Base-by-base conservation (phyloP, 1,284 basidiomycete genomes). In the Rhodotorula sp. region DNA sequence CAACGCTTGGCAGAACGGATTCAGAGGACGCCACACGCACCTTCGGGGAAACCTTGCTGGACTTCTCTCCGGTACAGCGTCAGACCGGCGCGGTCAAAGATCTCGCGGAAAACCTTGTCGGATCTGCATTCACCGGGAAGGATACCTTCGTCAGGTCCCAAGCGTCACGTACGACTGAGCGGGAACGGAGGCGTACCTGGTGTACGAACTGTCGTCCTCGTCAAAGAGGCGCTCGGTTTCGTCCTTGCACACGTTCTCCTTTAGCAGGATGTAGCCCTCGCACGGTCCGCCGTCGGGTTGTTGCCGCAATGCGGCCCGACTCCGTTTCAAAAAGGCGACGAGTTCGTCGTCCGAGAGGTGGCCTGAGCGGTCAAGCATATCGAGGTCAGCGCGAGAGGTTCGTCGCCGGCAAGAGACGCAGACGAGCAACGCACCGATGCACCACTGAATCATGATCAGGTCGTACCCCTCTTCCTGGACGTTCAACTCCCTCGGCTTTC, bases 401-500 rank as follows among this genome's bases (percentile, higher is more conserved):
- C 21, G 34, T 38, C 34, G 34, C 34, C 8, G 34, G 34, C 34
- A 12, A 38, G 18, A 19, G 23, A 49, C n/a, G 18, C 6, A 28
- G 43, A 43, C 23, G 38, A 8, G 21, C 21, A 28, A 48, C 62
- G 54, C n/a, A 64, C 63, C 90, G 19, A 95, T 84, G 83, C 93
- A 95, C 94, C 94, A 97, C 80, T 97, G 94, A 78, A 92, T 92
- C 94, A 92, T 93, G 69, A 95, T 86, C 21, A 93, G 85, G 81
- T 93, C 90, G 80, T 89, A 91, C 2, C 85, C 85, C 52, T 83
- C 66, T 26, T 69, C 69, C 14, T 58, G 58, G 21, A 66, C 26
- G n/a, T 56, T 21, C 7, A 64, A 38, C 28, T 34, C 82, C 50
- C 83, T 77, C 10, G 52, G 52, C 28, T 28, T 26, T 26, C n/a